Evolutionary conservation across 169 alveolate species (phyloP), one percentile per base, ranked within the genome.

Genomic region (Perkinsus marinus): DNA sequence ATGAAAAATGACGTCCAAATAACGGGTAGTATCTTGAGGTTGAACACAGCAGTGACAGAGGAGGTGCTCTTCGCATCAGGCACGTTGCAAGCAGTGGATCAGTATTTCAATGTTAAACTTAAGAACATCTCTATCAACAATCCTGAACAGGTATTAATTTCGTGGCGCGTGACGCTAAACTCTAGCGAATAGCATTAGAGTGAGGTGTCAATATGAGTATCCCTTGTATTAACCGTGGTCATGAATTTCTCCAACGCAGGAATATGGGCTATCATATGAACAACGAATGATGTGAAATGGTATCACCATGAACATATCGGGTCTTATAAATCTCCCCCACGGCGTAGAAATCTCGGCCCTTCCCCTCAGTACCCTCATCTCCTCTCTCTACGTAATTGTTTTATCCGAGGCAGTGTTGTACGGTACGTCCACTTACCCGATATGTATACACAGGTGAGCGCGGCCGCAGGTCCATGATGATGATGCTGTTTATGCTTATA

Each of bases 361-460:
- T 46, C 39, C 90, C 38, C 47, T 91, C 41, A 39, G 43, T 89
- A 46, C 92, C 39, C 43, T 39, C 90, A 19, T 38, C 39, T 89
- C 39, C 93, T 94, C 90, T 95, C 98, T 9, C 95, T 98, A 30
- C 96, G 97, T 93, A 97, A 97, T 93, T 96, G 99, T 93, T 98
- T 98, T 90, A 97, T 98, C 9, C 94, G 99, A 90, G 99, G 99
- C 69, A 97, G 98, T n/a, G 98, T 97, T 22, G 98, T 98, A 5
- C 97, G 99, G 68, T 98, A 98, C 93, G 96, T 98, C 39, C 98
- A 96, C 93, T 92, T 98, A 43, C 97, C 96, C n/a, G 98, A 97
- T 89, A 96, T 98, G 69, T 97, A 98, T 93, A 92, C 96, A 22
- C 98, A 97, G 89, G 96, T 97, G 90, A 57, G 26, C 3, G 79